Evolutionary conservation across 352 stramenopile species (phyloP).

Genomic region (Phytophthora meadii): DNA sequence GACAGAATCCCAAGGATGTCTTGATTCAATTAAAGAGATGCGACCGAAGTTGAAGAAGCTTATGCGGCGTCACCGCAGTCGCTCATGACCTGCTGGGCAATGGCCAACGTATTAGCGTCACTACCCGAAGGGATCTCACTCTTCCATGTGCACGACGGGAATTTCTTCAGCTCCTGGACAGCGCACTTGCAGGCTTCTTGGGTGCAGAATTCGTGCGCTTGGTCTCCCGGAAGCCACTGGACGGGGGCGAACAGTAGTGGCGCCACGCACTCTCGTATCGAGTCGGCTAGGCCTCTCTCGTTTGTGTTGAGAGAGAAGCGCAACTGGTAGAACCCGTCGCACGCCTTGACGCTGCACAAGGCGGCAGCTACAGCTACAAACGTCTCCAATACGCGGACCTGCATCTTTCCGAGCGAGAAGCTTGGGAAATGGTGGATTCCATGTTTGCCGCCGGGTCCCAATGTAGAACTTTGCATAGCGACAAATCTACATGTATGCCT

Average conservation of each 20-base stretch:
- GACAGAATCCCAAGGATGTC: neutral
- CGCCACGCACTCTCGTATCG: conserved; percentile 27
- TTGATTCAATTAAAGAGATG: conserved; percentile 14
- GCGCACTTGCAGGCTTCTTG: conserved; percentile 36
- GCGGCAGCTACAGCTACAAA: conserved; percentile 9
- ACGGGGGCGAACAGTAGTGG: conserved; percentile 46
- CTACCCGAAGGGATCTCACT: conserved; percentile 35
- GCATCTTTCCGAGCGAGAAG: conserved; percentile 12
- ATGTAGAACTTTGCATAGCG: neutral
- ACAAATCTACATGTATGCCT: too few species aligned
- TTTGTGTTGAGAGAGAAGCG: conserved; percentile 25
- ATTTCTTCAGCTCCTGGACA: conserved; percentile 35
- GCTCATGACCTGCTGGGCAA: conserved; percentile 52
- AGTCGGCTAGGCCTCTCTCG: conserved; percentile 17
- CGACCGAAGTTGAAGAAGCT: conserved; percentile 15
- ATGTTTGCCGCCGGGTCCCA: neutral
- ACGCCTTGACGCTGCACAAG: conserved; percentile 2
- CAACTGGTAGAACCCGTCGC: conserved; percentile 36
- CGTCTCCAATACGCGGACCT: conserved; percentile 9
- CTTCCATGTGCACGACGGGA: conserved; percentile 53
- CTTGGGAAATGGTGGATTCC: conserved; percentile 20
- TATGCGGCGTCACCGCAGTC: conserved; percentile 40
- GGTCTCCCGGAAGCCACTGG: conserved; percentile 38
- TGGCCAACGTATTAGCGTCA: conserved; percentile 44
- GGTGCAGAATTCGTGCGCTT: conserved; percentile 52